These are phyloP conservation scores for Fusarium sp. DNA, from an alignment of 2,329 filamentous ascomycete genomes.

Conservation along the genomic window DNA sequence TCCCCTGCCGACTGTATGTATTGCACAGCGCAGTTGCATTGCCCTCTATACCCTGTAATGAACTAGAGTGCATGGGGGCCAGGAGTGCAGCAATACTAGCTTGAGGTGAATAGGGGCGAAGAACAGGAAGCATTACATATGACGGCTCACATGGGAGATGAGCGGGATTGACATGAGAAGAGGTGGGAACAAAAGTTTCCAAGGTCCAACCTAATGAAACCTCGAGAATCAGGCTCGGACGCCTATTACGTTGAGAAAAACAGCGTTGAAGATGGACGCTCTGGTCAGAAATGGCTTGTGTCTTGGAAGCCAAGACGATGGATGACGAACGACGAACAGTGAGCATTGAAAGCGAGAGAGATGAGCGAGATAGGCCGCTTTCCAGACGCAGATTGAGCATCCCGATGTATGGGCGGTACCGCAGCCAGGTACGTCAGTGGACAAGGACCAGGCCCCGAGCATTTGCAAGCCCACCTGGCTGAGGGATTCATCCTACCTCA, in stretches of 20 bases:
- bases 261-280: constrained; percentile 4
- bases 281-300: constrained; percentile 1
- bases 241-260: neutral
- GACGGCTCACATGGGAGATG: constrained; percentile 32
- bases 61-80: constrained; percentile 27
- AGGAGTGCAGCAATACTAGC: constrained; percentile 34
- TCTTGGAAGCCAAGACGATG: constrained; percentile 9
- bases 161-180: constrained; percentile 18
- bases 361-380: constrained; percentile 36
- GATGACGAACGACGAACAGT: constrained; percentile 26
- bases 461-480: neutral
- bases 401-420: constrained; percentile 43
- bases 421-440: constrained; percentile 47
- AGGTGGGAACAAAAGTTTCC: constrained; percentile 10
- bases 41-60: constrained; percentile 28
- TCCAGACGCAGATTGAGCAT: constrained; percentile 39
- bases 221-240: constrained; percentile 7
- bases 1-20: constrained; percentile 19
- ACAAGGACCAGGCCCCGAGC: constrained; percentile 31
- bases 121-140: constrained; percentile 31
- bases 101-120: constrained; percentile 37
- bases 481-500: constrained; percentile 14
- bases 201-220: neutral
- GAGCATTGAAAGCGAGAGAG: constrained; percentile 5
- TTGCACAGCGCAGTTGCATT: constrained; percentile 25